Percentiles rank a stretch among this genome's conserved stretches.
These are phyloP conservation scores for Russula foetens DNA, from an alignment of 768 basidiomycete species.

Conservation along the genomic window DNA sequence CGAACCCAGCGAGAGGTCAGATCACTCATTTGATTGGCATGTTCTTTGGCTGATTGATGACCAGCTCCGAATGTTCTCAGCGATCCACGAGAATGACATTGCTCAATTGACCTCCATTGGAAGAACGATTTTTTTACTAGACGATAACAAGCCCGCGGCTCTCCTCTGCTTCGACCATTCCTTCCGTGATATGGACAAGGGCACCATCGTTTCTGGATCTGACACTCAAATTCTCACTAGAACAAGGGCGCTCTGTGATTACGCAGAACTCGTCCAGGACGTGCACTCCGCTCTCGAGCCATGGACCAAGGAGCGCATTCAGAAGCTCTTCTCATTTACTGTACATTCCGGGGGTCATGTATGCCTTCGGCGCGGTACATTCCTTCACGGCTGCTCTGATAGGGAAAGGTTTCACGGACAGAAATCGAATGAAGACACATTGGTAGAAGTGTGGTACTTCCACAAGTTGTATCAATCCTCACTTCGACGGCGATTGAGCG, in stretches of 20 bases:
- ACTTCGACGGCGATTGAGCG: conserved; percentile 4
- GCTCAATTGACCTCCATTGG: not conserved
- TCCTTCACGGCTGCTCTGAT: not conserved
- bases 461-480: not conserved
- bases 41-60: not conserved
- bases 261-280: not conserved
- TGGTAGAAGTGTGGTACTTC: not conserved
- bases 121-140: not conserved
- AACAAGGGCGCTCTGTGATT: not conserved
- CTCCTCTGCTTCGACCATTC: conserved; percentile 14
- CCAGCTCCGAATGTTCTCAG: conserved; percentile 12
- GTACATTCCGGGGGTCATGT: not conserved
- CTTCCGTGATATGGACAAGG: not conserved
- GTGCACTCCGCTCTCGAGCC: not conserved
- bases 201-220: not conserved
- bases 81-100: not conserved
- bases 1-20: not conserved
- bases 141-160: conserved; percentile 2
- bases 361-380: conserved; percentile 3
- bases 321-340: conserved; percentile 9
- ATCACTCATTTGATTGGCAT: not conserved
- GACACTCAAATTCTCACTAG: not conserved
- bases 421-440: not conserved
- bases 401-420: not conserved
- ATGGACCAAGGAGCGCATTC: not conserved